These are phyloP conservation scores for Heterobasidion parviporum DNA, from an alignment of 1,284 basidiomycete genomes.

Conservation along the genomic window DNA sequence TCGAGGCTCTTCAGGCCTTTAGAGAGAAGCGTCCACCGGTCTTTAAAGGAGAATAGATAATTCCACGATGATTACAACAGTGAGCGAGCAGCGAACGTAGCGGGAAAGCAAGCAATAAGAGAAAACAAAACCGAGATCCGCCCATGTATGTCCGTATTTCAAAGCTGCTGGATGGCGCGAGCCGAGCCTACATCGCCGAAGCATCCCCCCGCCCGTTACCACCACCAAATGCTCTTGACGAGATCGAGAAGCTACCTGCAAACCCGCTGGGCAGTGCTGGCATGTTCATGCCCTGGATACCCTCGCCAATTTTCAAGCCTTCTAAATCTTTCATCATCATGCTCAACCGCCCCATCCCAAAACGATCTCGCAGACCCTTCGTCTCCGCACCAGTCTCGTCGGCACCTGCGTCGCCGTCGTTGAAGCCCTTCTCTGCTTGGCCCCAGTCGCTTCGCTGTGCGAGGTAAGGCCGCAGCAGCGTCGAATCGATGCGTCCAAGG, in stretches of 20 bases:
- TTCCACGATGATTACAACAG: neutral
- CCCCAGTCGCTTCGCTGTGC: slow-evolving; percentile 87
- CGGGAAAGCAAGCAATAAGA: neutral
- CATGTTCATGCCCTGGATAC: slow-evolving; percentile 27
- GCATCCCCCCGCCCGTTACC: neutral
- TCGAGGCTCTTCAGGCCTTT: slow-evolving; percentile 86
- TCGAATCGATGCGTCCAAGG: slow-evolving; percentile 84
- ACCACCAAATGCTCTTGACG: slow-evolving; percentile 21
- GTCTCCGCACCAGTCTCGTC: slow-evolving; percentile 35
- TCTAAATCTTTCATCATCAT: slow-evolving; percentile 82
- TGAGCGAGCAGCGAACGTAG: neutral
- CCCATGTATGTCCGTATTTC: too few species aligned
- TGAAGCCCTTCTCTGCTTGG: slow-evolving; percentile 70
- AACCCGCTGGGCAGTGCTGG: slow-evolving; percentile 43
- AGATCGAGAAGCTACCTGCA: slow-evolving; percentile 40
- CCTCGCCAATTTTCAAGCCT: slow-evolving; percentile 52
- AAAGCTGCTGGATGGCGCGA: too few species aligned
- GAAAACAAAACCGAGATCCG: neutral
- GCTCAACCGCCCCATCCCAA: slow-evolving; percentile 60
- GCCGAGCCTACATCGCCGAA: neutral
- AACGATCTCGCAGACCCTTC: slow-evolving; percentile 57
- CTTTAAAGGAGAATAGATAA: slow-evolving; percentile 70
- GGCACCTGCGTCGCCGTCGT: slow-evolving; percentile 36
- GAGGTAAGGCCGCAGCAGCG: slow-evolving; percentile 86
- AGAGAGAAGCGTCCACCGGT: slow-evolving; percentile 79